phyloP scores from a whole-genome alignment of 306 rosid genomes.

The Vigna trinervia region DNA sequence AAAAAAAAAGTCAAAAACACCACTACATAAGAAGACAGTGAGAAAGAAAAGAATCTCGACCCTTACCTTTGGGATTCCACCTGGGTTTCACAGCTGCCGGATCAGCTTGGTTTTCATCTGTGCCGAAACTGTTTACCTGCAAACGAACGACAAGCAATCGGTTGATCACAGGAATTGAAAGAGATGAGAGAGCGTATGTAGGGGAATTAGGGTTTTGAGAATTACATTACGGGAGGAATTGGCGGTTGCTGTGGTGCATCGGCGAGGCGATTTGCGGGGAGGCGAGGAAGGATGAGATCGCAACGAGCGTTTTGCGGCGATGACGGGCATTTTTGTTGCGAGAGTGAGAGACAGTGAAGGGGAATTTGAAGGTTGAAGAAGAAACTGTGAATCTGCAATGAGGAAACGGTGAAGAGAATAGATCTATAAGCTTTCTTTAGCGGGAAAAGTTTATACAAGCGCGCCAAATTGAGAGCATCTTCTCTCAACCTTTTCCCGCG shows the following conservation, averaged over 20 bases:
- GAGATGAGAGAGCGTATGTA: background rate
- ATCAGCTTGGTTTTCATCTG: conserved; percentile 33
- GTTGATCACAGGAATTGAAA: background rate
- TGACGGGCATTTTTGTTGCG: conserved; percentile 35
- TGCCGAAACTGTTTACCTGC: conserved; percentile 50
- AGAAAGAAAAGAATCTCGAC: background rate
- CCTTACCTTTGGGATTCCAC: conserved; percentile 78
- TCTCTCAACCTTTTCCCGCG: conserved; percentile 35
- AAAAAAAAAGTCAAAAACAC: background rate
- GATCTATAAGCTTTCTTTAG: conserved; percentile 7
- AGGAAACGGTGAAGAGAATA: background rate
- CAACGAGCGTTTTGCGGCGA: conserved; percentile 31
- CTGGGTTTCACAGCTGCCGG: conserved; percentile 45
- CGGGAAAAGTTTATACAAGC: conserved; percentile 31
- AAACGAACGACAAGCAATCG: background rate
- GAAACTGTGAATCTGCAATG: background rate
- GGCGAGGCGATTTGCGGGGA: conserved; percentile 60
- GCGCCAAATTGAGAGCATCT: background rate
- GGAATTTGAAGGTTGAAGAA: background rate
- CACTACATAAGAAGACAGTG: background rate
- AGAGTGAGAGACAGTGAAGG: background rate
- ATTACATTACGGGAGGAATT: conserved; percentile 41
- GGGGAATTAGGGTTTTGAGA: background rate
- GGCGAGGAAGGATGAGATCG: conserved; percentile 47
- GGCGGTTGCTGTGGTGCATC: conserved; percentile 44